Percentiles rank a stretch among this genome's conserved stretches.
Conservation (phyloP, 225 moss, liverwort and hornwort genomes). For the Sphagnum tenellum region DNA sequence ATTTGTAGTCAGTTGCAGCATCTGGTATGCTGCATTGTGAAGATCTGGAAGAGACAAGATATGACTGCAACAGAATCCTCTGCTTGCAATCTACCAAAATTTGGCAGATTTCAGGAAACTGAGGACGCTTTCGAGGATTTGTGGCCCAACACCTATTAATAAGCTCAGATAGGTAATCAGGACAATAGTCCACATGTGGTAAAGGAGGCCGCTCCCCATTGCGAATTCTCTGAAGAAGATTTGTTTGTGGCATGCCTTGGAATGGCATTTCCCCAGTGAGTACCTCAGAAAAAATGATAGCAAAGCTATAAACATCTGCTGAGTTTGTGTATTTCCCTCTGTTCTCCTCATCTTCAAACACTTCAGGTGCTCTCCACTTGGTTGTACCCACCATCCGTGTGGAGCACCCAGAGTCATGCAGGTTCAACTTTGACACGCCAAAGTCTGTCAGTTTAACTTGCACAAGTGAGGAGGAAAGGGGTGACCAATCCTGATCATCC, state of each 20-base stretch:
- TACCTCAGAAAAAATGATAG: slow-evolving; percentile 35
- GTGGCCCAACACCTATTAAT: slow-evolving; percentile 32
- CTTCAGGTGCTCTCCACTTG: slow-evolving; percentile 33
- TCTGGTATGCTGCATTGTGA: too few species aligned
- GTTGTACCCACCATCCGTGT: neutral
- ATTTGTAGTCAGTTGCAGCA: too few species aligned
- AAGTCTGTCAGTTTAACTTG: slow-evolving; percentile 28
- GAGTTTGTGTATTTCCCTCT: slow-evolving; percentile 22
- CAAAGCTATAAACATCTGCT: slow-evolving; percentile 49
- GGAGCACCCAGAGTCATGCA: neutral
- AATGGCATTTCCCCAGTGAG: slow-evolving; percentile 30
- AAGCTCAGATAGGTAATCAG: slow-evolving; percentile 21
- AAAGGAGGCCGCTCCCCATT: slow-evolving; percentile 31
- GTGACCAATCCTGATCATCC: slow-evolving; percentile 14
- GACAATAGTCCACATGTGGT: slow-evolving; percentile 10
- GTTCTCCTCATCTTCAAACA: neutral
- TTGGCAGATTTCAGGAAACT: slow-evolving; percentile 31
- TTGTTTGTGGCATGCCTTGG: slow-evolving; percentile 10
- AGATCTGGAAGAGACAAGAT: slow-evolving; percentile 15
- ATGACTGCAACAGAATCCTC: slow-evolving; percentile 29
- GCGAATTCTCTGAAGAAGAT: slow-evolving; percentile 21
- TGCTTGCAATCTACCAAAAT: slow-evolving; percentile 34
- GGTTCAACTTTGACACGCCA: slow-evolving; percentile 22
- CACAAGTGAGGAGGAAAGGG: slow-evolving; percentile 1
- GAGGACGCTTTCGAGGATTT: slow-evolving; percentile 26